Evolutionary conservation across 331 rosid species (phyloP).

Genomic region (Pyrus hybrid): DNA sequence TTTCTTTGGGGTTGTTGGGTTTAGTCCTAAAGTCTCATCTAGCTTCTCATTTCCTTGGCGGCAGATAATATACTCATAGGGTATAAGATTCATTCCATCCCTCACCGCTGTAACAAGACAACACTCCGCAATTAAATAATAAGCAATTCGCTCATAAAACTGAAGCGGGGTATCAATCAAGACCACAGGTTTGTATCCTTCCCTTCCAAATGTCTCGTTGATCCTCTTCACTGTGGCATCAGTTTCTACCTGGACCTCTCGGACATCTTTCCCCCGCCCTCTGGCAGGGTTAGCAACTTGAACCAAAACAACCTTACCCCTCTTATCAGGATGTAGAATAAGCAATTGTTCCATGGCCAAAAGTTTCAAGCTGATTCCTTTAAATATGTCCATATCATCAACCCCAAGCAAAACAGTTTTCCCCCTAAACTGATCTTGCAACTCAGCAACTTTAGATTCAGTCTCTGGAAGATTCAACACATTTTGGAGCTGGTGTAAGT

Average conservation of each 20-base stretch:
- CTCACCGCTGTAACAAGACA: constrained; percentile 97
- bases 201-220: constrained; percentile 53
- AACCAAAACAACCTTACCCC: constrained; percentile 78
- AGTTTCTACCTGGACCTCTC: constrained; percentile 78
- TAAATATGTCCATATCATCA: constrained; percentile 96
- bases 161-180: constrained; percentile 76
- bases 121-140: constrained; percentile 79
- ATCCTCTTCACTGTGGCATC: constrained; percentile 61
- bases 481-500: constrained; percentile 68
- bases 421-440: constrained; percentile 56
- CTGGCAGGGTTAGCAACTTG: constrained; percentile 96
- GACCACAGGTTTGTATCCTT: constrained; percentile 81
- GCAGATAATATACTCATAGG: constrained; percentile 82
- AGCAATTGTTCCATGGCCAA: constrained; percentile 94
- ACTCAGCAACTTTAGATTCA: constrained; percentile 56
- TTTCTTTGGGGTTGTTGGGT: constrained; percentile 37
- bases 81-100: constrained; percentile 97
- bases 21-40: constrained; percentile 53
- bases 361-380: constrained; percentile 91
- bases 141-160: constrained; percentile 79
- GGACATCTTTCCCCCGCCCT: constrained; percentile 88
- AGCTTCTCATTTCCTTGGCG: constrained; percentile 84
- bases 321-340: constrained; percentile 71
- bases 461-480: constrained; percentile 70
- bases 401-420: constrained; percentile 88